phyloP scores from a whole-genome alignment of 2,329 filamentous ascomycete species.

The Trichoderma gracile region DNA sequence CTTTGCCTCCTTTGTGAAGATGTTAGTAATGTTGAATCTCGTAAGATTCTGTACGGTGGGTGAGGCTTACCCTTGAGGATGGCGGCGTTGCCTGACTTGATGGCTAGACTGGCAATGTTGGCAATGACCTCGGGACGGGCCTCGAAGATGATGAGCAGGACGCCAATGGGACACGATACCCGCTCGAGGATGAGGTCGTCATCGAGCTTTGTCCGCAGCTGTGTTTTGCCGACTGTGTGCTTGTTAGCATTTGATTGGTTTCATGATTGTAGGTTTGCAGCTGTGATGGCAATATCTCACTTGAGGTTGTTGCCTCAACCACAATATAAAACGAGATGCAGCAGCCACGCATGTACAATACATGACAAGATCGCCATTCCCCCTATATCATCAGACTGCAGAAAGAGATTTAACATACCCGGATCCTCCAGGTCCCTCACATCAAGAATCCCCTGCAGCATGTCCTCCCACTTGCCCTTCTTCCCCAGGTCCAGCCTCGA shows the following conservation, averaged over 20 bases:
- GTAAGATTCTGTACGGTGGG: background rate
- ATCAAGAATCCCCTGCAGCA: slow-evolving; percentile 92
- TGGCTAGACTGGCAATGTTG: slow-evolving; percentile 92
- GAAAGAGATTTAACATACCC: slow-evolving; percentile 53
- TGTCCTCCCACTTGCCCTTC: slow-evolving; percentile 93
- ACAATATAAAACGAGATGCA: background rate
- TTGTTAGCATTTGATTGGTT: background rate
- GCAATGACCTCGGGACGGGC: slow-evolving; percentile 96
- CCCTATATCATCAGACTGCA: too few species aligned
- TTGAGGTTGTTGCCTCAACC: background rate
- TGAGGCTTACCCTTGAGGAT: slow-evolving; percentile 76
- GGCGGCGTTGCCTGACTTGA: slow-evolving; percentile 96
- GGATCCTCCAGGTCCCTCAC: slow-evolving; percentile 84
- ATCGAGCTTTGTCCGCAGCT: slow-evolving; percentile 81
- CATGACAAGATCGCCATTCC: background rate
- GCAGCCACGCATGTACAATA: background rate
- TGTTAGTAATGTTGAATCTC: background rate
- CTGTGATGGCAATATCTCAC: background rate
- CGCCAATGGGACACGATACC: slow-evolving; percentile 91
- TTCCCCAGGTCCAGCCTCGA: slow-evolving; percentile 85
- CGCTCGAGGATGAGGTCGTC: slow-evolving; percentile 82
- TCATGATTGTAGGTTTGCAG: background rate
- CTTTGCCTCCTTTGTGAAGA: slow-evolving; percentile 75
- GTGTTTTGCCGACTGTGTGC: slow-evolving; percentile 73
- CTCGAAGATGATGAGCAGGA: slow-evolving; percentile 98